Percentiles rank a stretch among this genome's conserved stretches.
Conservation (phyloP, 1,284 basidiomycete species). For the Sutorius eximius region DNA sequence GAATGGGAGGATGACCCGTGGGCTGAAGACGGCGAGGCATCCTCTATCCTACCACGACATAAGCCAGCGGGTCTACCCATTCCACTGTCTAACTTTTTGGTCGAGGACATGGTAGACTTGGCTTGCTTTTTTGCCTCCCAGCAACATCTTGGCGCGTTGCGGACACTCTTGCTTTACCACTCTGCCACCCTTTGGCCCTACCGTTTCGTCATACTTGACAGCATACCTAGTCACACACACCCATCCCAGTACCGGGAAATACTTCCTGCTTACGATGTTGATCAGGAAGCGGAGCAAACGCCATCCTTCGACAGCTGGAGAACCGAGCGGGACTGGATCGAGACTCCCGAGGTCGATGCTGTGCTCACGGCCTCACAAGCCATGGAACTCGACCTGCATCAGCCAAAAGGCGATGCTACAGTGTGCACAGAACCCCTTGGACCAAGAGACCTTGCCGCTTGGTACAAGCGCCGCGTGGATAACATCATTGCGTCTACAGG, state of each 20-base stretch:
- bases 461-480: constrained; percentile 74
- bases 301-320: constrained; percentile 45
- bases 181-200: constrained; percentile 59
- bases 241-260: constrained; percentile 63
- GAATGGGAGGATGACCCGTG: constrained; percentile 85
- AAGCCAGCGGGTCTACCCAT: constrained; percentile 42
- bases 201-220: constrained; percentile 69
- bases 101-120: constrained; percentile 53
- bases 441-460: constrained; percentile 53
- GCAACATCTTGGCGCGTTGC: constrained; percentile 58
- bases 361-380: constrained; percentile 37
- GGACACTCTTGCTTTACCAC: constrained; percentile 60
- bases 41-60: constrained; percentile 27
- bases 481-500: constrained; percentile 66
- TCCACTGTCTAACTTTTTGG: constrained; percentile 64
- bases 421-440: constrained; percentile 14
- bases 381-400: constrained; percentile 9
- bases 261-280: constrained; percentile 60
- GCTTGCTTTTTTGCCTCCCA: constrained; percentile 68
- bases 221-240: constrained; percentile 70
- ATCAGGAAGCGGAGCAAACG: constrained; percentile 45
- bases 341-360: constrained; percentile 43
- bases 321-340: constrained; percentile 54
- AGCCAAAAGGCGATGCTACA: constrained; percentile 1
- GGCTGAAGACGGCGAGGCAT: constrained; percentile 50